Base-by-base conservation (phyloP, 164 flowering plant genomes). In the Vitis vinifera region DNA sequence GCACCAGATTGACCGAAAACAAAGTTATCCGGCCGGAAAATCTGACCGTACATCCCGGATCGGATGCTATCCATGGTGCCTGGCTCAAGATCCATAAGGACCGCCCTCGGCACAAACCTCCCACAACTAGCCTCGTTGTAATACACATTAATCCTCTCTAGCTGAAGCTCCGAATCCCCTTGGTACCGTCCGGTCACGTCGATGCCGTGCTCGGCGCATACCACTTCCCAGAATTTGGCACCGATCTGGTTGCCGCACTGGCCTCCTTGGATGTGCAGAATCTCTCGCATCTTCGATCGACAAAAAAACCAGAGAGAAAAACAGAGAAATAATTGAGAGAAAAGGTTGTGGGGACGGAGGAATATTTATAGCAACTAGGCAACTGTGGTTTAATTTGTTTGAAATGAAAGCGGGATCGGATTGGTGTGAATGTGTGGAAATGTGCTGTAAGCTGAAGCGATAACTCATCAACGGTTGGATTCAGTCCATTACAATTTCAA, bases 181-280 rank as follows among this genome's bases (percentile, higher is more conserved):
- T 65, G 53, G 77, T 80, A 84, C 44, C 61, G 51, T 0, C 89
- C 89, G 5, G 83, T 86, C 17, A 78, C 65, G 51, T 86, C 88
- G 27, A 86, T 80, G 29, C 88, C 88, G 74, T 83, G 88, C 71
- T 85, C 86, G 58, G 81, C 86, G 55, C 86, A 85, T 23, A 80
- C 74, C 48, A 77, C 83, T 23, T 82, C 85, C 88, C 88, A 83
- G 73, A 84, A 84, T 83, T 82, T 84, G 65, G 86, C 68, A 1
- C 86, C 88, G 71, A 85, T 85, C 77, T 85, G 88, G 85, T 85
- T 85, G 11, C 88, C 88, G 71, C 86, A 85, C 66, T 85, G 86
- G 58, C 88, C 89, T 11, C 86, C 89, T 52, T 86, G 88, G 47
- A 84, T 73, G 74, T 86, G 88, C 55, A 84, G 84, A 70, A 84